These are phyloP conservation scores for Phyllostachys edulis DNA, from an alignment of 176 grass and related monocot species.

Conservation along the genomic window DNA sequence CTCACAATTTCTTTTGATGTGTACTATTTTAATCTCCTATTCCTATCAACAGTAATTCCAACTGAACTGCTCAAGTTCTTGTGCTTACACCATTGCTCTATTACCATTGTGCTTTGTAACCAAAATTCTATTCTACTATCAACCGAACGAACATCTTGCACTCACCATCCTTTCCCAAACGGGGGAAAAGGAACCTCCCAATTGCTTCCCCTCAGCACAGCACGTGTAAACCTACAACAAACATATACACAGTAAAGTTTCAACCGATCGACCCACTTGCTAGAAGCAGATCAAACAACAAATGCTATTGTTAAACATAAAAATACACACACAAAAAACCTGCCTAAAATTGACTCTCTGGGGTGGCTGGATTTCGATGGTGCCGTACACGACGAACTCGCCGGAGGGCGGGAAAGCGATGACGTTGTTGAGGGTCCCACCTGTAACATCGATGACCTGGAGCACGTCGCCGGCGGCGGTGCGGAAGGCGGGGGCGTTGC, in stretches of 20 bases:
- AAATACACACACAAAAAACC: not conserved
- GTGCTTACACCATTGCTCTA: not conserved
- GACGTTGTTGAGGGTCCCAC: conserved; percentile 66
- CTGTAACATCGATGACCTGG: conserved; percentile 80
- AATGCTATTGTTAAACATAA: not conserved
- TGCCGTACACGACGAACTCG: conserved; percentile 69
- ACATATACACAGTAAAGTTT: not conserved
- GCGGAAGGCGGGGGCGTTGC: conserved; percentile 66
- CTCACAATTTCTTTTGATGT: not conserved
- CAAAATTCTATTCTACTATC: not conserved
- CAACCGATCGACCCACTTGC: conserved; percentile 1
- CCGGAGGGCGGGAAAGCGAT: conserved; percentile 90
- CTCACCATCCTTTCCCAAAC: conserved; percentile 95
- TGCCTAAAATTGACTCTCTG: conserved; percentile 92
- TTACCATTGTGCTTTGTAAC: not conserved
- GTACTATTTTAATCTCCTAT: not conserved
- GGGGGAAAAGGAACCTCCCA: conserved; percentile 87
- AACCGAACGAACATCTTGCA: conserved; percentile 14
- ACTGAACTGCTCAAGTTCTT: not conserved
- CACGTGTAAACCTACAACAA: conserved; percentile 70
- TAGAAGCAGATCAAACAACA: not conserved
- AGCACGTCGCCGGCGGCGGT: conserved; percentile 85
- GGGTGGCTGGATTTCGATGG: conserved; percentile 65
- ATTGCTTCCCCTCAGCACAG: conserved; percentile 59
- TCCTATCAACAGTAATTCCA: not conserved